Evolutionary conservation across 176 grass and related monocot species (phyloP).

Genomic region (Musa beccarii): DNA sequence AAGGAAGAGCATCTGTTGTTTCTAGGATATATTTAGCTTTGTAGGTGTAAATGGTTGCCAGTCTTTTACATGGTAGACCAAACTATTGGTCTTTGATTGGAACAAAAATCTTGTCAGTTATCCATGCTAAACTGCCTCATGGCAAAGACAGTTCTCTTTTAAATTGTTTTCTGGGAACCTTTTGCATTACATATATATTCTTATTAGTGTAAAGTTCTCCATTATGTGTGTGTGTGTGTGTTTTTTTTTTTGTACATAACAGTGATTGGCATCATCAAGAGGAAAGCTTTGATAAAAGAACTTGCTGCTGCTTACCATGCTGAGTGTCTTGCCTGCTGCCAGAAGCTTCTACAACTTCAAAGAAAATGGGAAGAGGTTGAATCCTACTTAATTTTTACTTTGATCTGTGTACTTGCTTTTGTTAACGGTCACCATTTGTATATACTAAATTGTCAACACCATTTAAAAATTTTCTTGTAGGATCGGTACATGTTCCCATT

Average conservation of each 20-base stretch:
- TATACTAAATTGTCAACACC: not conserved
- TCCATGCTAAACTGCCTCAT: not conserved
- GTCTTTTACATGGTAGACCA: not conserved
- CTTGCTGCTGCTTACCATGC: constrained; percentile 57
- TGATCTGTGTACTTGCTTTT: constrained; percentile 1
- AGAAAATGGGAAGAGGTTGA: constrained; percentile 66
- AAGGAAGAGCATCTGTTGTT: not conserved
- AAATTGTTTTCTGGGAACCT: too few species aligned
- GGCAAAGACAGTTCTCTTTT: too few species aligned
- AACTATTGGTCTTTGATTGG: not conserved
- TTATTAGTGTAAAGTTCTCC: not conserved
- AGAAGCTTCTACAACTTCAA: constrained; percentile 71
- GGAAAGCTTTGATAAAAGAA: constrained; percentile 82
- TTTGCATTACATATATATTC: too few species aligned
- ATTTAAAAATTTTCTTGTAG: not conserved
- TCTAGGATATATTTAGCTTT: not conserved
- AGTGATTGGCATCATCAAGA: constrained; percentile 95
- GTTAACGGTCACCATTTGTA: not conserved
- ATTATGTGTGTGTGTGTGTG: not conserved
- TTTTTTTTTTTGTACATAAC: not conserved
- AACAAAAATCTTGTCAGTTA: not conserved
- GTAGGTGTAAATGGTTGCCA: not conserved
- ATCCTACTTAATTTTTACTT: not conserved
- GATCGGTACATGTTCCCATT: not conserved
- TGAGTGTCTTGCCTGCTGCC: constrained; percentile 47